These are phyloP conservation scores for Paecilomyces variotii DNA, from an alignment of 2,329 filamentous ascomycete genomes.

Conservation along the genomic window DNA sequence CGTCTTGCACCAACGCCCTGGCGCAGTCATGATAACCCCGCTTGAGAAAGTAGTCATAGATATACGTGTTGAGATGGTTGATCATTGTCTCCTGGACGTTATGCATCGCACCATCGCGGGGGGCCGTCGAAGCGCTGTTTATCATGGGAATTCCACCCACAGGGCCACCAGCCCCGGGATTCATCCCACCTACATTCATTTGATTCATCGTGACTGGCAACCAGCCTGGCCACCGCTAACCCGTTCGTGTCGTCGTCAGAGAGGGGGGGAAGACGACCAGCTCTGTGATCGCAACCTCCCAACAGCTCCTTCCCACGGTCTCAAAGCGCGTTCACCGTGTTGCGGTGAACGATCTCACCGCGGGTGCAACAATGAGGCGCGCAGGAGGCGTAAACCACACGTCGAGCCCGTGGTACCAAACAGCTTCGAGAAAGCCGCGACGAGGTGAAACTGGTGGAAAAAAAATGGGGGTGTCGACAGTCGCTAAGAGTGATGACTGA, in stretches of 20 bases:
- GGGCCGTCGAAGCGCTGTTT: slow-evolving; percentile 41
- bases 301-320: slow-evolving; percentile 1
- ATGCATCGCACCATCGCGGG: slow-evolving; percentile 34
- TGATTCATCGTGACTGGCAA: slow-evolving; percentile 42
- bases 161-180: slow-evolving; percentile 46
- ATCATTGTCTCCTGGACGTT: slow-evolving; percentile 28
- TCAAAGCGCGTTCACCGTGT: slow-evolving; percentile 27
- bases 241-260: slow-evolving; percentile 15
- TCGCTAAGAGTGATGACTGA: neutral
- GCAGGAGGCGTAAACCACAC: slow-evolving; percentile 14
- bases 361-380: slow-evolving; percentile 17
- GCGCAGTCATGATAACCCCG: slow-evolving; percentile 79
- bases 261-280: slow-evolving; percentile 15
- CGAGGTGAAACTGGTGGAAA: neutral
- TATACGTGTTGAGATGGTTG: slow-evolving; percentile 53
- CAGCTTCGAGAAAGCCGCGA: neutral
- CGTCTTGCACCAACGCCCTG: slow-evolving; percentile 60
- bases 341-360: slow-evolving; percentile 13
- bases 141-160: slow-evolving; percentile 52
- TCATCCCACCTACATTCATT: slow-evolving; percentile 52
- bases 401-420: neutral
- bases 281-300: slow-evolving; percentile 1
- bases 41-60: slow-evolving; percentile 71
- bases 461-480: neutral
- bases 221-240: slow-evolving; percentile 28